Evolutionary conservation across 305 asterid species (phyloP), one percentile per base, ranked within the genome.

Genomic region (Fraxinus velutina): DNA sequence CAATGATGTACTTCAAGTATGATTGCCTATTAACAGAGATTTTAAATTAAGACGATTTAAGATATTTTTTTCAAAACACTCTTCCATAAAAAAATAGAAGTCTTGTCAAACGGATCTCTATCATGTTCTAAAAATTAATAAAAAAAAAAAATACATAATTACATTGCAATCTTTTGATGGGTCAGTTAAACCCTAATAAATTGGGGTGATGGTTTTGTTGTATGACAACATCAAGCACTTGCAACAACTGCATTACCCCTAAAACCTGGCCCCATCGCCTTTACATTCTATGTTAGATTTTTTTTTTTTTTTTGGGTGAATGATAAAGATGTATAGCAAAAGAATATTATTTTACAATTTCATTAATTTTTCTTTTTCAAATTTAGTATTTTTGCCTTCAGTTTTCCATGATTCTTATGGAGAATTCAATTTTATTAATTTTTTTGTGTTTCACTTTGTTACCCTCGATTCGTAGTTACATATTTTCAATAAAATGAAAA

Each of bases 211-310:
- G 90, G 87, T 78, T 83, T 80, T 3, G 90, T 85, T 87, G 83
- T 85, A 81, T 84, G 88, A 82, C 83, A 83, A 76, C 86, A 82
- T 81, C 89, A 82, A 82, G 89, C 90, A 82, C 81, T 84, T 29
- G 44, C 90, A 91, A 90, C 93, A 78, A 87, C 96, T 83, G 86
- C 91, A 88, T 80, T 80, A 83, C 83, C 86, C 82, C 78, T 60
- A 78, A 84, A 72, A 85, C 44, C 81, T 78, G 83, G 29, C 86
- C 86, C 87, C 93, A 88, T 82, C 29, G 82, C 66, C 83, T 86
- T 88, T 83, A 79, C 88, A 81, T 82, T 87, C 76, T 81, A 75
- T 29, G 3, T 81, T 60, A 73, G 30, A 37, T 24, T 10, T 1
- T 37, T 37, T 39, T 55, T 44, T 10, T 2, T 44, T 44, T 2